Base-by-base conservation (phyloP, 176 grass and related monocot genomes). In the Oryza glumipatula region DNA sequence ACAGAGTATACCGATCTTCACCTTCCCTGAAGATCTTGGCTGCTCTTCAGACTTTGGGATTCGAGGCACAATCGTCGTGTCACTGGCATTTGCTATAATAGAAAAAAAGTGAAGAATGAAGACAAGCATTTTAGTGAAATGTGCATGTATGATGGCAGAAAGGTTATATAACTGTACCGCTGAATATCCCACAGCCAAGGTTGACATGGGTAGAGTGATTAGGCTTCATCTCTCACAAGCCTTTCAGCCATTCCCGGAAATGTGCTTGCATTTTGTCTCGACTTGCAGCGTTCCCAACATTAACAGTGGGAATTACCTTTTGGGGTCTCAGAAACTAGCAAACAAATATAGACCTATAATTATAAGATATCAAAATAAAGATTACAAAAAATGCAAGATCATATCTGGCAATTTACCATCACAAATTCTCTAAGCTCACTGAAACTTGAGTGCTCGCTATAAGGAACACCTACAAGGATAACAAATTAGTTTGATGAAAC, bases 391-490 rank as follows among this genome's bases (percentile, higher is more conserved):
- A 67, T 79, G 22, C 80, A 89, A 44, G 13, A 65, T 11, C 14
- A 51, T 9, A 26, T 61, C 51, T 39, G 3, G 16, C 23, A 33
- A 41, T 80, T 86, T 94, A 94, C 93, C 90, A 73, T 94, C 82
- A 92, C 83, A 90, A 94, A 94, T 67, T 92, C 88, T 81, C 75
- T 82, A 41, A 94, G 82, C 78, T 92, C 93, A 61, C 71, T 83
- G 46, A 94, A 92, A 90, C 93, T 94, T 77, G 93, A 94, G 83
- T 94, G 93, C 54, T 94, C 88, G 0, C 93, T 94, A 76, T 94
- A 94, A 85, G 93, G 93, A 44, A 93, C 91, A 82, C 93, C 93
- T 90, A 80, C 70, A 90, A 86, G 78, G 12, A 88, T 74, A 65
- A 89, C 26, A 77, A 81, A 78, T 46, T 65, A 82, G 51, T 72